Evolutionary conservation across 345 rosid genomes (phyloP).

Genomic region (Geranium rotundifolium): DNA sequence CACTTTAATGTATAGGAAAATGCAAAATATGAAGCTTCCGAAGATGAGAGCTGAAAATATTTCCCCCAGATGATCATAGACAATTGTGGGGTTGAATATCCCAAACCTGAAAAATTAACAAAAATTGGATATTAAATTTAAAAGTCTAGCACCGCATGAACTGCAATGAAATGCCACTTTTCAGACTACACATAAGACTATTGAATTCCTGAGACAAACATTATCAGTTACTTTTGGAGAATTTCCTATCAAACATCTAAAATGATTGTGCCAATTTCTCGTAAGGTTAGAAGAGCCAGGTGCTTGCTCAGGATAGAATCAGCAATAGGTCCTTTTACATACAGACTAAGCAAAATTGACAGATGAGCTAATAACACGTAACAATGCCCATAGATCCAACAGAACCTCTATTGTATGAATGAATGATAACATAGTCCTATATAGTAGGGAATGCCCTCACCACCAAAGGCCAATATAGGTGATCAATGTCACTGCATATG

Average conservation of each 20-base stretch:
- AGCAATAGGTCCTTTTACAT: not conserved
- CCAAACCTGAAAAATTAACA: slow-evolving; percentile 62
- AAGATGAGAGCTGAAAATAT: slow-evolving; percentile 78
- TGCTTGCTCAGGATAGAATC: not conserved
- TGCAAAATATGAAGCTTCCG: slow-evolving; percentile 85
- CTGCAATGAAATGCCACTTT: not conserved
- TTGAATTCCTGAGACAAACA: not conserved
- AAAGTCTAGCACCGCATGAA: not conserved
- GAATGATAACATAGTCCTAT: not conserved
- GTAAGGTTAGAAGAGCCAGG: not conserved
- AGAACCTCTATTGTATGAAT: not conserved
- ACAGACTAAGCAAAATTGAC: not conserved
- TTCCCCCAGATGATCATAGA: slow-evolving; percentile 95
- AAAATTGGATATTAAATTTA: not conserved
- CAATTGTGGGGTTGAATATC: slow-evolving; percentile 71
- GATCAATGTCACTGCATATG: slow-evolving; percentile 61
- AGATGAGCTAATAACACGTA: not conserved
- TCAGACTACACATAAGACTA: not conserved
- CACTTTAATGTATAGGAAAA: slow-evolving; percentile 82
- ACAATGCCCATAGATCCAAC: not conserved
- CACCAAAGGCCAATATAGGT: slow-evolving; percentile 91
- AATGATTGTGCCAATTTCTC: not conserved
- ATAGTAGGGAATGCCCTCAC: slow-evolving; percentile 24
- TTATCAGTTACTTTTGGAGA: not conserved
- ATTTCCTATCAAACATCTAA: not conserved